A percentile compares a stretch with the other conserved stretches of the same genome.
phyloP scores from a whole-genome alignment of 164 flowering plant species.

The Magnolia kwangsiensis region DNA sequence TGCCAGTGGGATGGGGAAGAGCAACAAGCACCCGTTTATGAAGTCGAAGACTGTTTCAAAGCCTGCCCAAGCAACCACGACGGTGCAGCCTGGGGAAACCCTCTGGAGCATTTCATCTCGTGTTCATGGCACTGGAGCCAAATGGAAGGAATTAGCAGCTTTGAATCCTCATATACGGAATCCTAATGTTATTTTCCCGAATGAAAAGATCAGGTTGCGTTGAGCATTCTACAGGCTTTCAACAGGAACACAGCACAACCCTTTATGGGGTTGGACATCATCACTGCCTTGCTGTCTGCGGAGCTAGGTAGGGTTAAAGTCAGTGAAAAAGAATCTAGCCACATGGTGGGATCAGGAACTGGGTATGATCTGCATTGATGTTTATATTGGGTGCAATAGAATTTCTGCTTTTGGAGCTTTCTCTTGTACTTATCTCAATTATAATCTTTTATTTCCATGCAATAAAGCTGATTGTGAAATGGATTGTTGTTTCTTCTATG shows the following conservation, averaged over 20 bases:
- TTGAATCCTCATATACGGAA: conserved; percentile 63
- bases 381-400: neutral
- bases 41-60: conserved; percentile 50
- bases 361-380: neutral
- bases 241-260: neutral
- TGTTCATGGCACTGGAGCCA: conserved; percentile 56
- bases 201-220: conserved; percentile 47
- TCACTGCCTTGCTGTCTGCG: neutral
- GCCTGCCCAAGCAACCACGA: conserved; percentile 27
- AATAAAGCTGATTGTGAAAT: conserved; percentile 1
- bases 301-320: neutral
- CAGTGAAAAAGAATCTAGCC: neutral
- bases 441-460: neutral
- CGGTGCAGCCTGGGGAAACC: conserved; percentile 46
- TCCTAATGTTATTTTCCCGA: conserved; percentile 64
- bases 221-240: conserved; percentile 17
- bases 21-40: conserved; percentile 43
- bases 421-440: neutral
- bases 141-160: conserved; percentile 66
- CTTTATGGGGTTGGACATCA: neutral
- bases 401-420: neutral
- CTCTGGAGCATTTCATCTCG: conserved; percentile 91
- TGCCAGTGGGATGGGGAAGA: conserved; percentile 85
- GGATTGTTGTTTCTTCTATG: neutral
- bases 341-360: neutral